Conservation (phyloP, 495 filamentous ascomycete species). For the Neurospora sublineolata region DNA sequence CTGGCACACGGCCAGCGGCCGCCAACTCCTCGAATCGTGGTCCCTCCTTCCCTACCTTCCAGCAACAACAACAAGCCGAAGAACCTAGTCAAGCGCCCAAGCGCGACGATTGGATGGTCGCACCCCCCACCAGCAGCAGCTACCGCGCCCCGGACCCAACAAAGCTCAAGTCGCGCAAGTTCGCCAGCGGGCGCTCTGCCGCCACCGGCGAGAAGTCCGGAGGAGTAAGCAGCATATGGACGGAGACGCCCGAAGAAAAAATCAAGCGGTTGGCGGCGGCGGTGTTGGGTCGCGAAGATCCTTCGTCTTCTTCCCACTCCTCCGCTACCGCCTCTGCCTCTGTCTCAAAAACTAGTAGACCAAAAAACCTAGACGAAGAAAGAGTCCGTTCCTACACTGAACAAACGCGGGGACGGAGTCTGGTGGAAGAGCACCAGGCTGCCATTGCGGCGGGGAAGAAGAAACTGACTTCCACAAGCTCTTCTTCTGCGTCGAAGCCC, state of each 20-base stretch:
- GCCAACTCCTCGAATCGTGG: conserved; percentile 9
- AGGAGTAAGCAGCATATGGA: conserved; percentile 62
- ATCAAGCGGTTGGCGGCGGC: conserved; percentile 68
- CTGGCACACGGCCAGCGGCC: conserved; percentile 29
- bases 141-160: conserved; percentile 67
- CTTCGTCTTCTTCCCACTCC: neutral
- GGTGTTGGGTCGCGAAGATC: conserved; percentile 59
- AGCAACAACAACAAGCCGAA: conserved; percentile 5
- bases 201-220: conserved; percentile 25
- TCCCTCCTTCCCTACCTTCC: conserved; percentile 8
- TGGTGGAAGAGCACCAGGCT: conserved; percentile 52
- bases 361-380: conserved; percentile 10
- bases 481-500: neutral
- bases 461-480: neutral
- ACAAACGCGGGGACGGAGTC: conserved; percentile 46
- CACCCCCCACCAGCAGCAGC: conserved; percentile 57
- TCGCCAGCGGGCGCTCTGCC: conserved; percentile 33
- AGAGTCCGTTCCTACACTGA: conserved; percentile 27
- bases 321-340: neutral
- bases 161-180: conserved; percentile 70
- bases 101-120: conserved; percentile 91
- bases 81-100: conserved; percentile 24
- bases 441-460: conserved; percentile 4
- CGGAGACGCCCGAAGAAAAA: conserved; percentile 84
- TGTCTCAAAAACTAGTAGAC: neutral